Base-by-base conservation (phyloP, 2,329 filamentous ascomycete genomes). In the Penicillium sp. region DNA sequence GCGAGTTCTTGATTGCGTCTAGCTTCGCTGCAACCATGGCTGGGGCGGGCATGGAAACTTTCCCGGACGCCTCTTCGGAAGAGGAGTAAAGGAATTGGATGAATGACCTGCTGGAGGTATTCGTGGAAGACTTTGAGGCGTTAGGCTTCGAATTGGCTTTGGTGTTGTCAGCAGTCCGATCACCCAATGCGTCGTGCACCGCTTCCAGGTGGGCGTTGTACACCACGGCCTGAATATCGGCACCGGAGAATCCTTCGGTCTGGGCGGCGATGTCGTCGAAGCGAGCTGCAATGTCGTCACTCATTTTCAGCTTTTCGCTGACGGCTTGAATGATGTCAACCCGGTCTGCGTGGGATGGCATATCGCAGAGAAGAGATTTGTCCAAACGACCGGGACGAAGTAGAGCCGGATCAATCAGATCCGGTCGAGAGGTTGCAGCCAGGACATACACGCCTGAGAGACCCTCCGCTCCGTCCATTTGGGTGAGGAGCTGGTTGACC, bases 391-490 rank as follows among this genome's bases (percentile, higher is more conserved):
- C 95, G 0, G 96, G 96, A 46, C 95, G 87, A 25, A 99, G 83
- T 26, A 99, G 80, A 0, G 95, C 95, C 13, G 96, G 93, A 71
- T 99, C 95, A 59, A 99, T 98, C 14, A 99, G 79, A 73, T 99
- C 96, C 0, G 96, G 96, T 5, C 96, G 83, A 1, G 89, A 93
- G 0, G 95, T 99, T 1, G 95, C 96, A 23, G 96, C 96, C 3
- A 99, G 84, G 6, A 99, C 95, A 67, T 99, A 99, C 0, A 99
- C 96, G 1, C 95, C 95, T 0, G 89, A 92, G 4, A 99, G 78
- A 0, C 95, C 96, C 75, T 99, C 96, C 0, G 95, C 95, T 70
- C 95, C 95, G 69, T 99, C 95, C 95, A 99, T 99, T 75, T 98
- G 93, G 0, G 96, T 99, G 11, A 99, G 84, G 56, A 99, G 86